A percentile compares a stretch with the other conserved stretches of the same genome.
phyloP scores from a whole-genome alignment of 2,329 filamentous ascomycete species.

The Metarhizium brunneum region DNA sequence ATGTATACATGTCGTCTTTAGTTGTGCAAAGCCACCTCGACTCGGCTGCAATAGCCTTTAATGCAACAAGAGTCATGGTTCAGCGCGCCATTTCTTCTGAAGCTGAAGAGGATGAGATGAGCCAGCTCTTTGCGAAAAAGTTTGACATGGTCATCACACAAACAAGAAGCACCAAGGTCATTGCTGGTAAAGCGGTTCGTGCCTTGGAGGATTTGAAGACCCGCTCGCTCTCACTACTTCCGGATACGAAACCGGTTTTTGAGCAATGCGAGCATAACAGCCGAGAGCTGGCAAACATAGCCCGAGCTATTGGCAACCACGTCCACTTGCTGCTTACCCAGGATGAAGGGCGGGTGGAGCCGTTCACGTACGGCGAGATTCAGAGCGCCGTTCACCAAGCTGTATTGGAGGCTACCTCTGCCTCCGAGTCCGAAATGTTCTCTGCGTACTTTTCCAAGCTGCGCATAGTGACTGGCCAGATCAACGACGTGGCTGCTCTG shows the following conservation, averaged over 20 bases:
- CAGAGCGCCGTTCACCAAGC: slow-evolving; percentile 52
- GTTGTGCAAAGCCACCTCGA: slow-evolving; percentile 78
- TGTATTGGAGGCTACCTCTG: slow-evolving; percentile 34
- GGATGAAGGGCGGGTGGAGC: slow-evolving; percentile 62
- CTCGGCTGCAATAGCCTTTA: slow-evolving; percentile 59
- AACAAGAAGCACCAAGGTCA: slow-evolving; percentile 74
- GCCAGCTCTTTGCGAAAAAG: slow-evolving; percentile 58
- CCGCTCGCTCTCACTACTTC: slow-evolving; percentile 63
- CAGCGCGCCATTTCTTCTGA: slow-evolving; percentile 49
- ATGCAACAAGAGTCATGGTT: slow-evolving; percentile 55
- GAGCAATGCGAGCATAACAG: slow-evolving; percentile 58
- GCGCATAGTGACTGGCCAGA: slow-evolving; percentile 50
- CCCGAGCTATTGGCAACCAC: slow-evolving; percentile 56
- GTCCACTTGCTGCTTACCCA: slow-evolving; percentile 54
- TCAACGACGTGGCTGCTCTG: slow-evolving; percentile 63
- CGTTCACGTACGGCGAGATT: slow-evolving; percentile 58
- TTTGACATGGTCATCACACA: slow-evolving; percentile 64
- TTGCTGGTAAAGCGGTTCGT: slow-evolving; percentile 68
- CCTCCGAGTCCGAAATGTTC: slow-evolving; percentile 60
- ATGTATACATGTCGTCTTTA: slow-evolving; percentile 66
- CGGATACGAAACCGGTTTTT: slow-evolving; percentile 59
- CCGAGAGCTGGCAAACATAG: slow-evolving; percentile 55
- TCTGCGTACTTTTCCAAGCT: slow-evolving; percentile 59
- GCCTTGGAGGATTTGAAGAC: slow-evolving; percentile 69
- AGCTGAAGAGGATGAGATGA: slow-evolving; percentile 52